phyloP scores from a whole-genome alignment of 73 alveolate species.

The Stentor roeselii region DNA sequence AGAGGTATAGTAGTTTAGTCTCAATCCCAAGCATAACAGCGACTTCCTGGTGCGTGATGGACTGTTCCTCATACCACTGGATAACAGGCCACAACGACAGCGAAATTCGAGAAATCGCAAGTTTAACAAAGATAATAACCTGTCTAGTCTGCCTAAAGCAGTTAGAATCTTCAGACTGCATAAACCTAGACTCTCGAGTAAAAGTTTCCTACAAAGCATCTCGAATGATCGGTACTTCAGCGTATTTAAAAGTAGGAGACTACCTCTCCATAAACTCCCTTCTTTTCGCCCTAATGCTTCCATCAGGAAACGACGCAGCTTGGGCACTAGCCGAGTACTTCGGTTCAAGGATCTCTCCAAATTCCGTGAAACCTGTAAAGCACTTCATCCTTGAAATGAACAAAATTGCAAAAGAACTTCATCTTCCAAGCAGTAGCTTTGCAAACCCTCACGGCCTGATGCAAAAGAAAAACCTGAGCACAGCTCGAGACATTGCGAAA shows the following conservation, averaged over 20 bases:
- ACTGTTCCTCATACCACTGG: conserved; percentile 29
- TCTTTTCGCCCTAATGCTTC: conserved; percentile 69
- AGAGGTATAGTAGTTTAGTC: background rate
- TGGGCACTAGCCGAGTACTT: conserved; percentile 25
- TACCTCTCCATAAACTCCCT: conserved; percentile 45
- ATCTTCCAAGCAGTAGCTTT: conserved; percentile 32
- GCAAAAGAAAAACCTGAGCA: conserved; percentile 46
- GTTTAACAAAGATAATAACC: conserved; percentile 73
- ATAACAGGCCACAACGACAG: conserved; percentile 42
- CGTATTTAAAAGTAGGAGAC: conserved; percentile 45
- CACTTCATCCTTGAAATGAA: conserved; percentile 52
- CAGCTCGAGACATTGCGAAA: conserved; percentile 57
- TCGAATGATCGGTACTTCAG: conserved; percentile 61
- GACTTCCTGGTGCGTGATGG: conserved; percentile 44
- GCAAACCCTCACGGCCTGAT: conserved; percentile 70
- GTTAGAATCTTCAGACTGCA: conserved; percentile 34
- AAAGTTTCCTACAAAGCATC: conserved; percentile 63
- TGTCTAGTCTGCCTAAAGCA: conserved; percentile 41
- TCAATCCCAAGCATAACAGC: conserved; percentile 32
- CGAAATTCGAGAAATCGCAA: conserved; percentile 61
- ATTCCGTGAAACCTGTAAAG: background rate
- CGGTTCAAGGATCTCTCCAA: background rate
- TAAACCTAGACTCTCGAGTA: conserved; percentile 40
- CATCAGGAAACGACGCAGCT: conserved; percentile 85
- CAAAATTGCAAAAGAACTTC: conserved; percentile 31